Conservation (phyloP, 2,329 filamentous ascomycete genomes). For the Triangularia verruculosa region DNA sequence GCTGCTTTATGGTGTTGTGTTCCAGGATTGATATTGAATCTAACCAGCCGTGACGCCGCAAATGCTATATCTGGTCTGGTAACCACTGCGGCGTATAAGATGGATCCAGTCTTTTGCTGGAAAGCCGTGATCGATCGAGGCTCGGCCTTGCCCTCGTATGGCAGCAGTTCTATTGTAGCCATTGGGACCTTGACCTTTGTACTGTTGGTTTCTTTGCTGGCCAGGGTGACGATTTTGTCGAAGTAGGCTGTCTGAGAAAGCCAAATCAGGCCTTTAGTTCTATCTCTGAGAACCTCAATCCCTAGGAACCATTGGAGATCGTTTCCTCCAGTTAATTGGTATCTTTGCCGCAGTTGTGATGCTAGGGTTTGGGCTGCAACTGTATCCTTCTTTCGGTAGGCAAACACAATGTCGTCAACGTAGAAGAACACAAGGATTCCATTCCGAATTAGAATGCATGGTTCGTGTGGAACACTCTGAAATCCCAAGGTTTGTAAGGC, state of each 20-base stretch:
- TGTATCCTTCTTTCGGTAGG: slow-evolving; percentile 9
- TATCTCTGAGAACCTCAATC: slow-evolving; percentile 16
- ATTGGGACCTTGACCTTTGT: background rate
- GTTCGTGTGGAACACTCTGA: slow-evolving; percentile 9
- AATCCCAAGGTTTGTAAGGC: slow-evolving; percentile 8
- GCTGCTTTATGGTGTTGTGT: no score
- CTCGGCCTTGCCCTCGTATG: slow-evolving; percentile 7
- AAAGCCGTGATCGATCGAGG: slow-evolving; percentile 1
- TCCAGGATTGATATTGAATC: no score
- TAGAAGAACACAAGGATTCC: slow-evolving; percentile 22
- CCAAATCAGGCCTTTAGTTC: slow-evolving; percentile 12
- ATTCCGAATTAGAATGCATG: slow-evolving; percentile 13
- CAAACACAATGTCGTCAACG: slow-evolving; percentile 24
- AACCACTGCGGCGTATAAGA: slow-evolving; percentile 11
- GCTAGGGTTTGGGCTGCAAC: background rate
- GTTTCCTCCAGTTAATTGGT: slow-evolving; percentile 11
- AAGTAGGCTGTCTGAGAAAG: slow-evolving; percentile 15
- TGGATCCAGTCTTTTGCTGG: slow-evolving; percentile 11
- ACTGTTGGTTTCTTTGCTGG: background rate
- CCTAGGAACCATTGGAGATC: slow-evolving; percentile 19
- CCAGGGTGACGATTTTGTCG: slow-evolving; percentile 9
- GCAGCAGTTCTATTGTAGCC: slow-evolving; percentile 5
- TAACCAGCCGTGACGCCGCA: slow-evolving; percentile 4
- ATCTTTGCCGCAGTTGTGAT: slow-evolving; percentile 6
- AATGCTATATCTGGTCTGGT: slow-evolving; percentile 10